Conservation (phyloP, 31 red algal species). For the Bonnemaisonia californica region DNA sequence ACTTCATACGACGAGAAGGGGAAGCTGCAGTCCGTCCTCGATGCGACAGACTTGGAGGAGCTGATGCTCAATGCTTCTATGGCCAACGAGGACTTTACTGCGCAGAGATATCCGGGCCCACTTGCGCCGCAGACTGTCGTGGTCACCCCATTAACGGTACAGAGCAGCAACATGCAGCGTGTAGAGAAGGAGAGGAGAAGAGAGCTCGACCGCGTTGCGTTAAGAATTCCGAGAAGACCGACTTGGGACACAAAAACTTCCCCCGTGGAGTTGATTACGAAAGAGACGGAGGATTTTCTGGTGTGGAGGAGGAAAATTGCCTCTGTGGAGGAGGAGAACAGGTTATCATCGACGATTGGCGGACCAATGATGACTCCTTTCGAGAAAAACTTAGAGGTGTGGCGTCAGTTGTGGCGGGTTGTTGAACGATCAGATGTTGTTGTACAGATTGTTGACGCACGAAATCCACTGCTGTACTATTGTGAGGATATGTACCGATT, state of each 20-base stretch:
- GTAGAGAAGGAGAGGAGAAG: constrained; percentile 32
- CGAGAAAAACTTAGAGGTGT: constrained; percentile 96
- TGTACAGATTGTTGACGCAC: constrained; percentile 88
- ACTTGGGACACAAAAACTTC: constrained; percentile 60
- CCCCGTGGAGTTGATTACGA: constrained; percentile 38
- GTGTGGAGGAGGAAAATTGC: constrained; percentile 73
- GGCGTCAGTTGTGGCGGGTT: constrained; percentile 96
- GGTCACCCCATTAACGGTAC: constrained; percentile 4
- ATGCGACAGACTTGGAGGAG: constrained; percentile 75
- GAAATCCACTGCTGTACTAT: constrained; percentile 90
- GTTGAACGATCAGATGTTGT: constrained; percentile 88
- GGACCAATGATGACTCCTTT: constrained; percentile 76
- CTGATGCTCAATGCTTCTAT: constrained; percentile 76
- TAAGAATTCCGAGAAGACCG: constrained; percentile 85
- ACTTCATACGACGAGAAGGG: constrained; percentile 13
- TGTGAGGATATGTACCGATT: constrained; percentile 78
- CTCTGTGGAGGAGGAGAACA: constrained; percentile 61
- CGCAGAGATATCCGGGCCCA: constrained; percentile 53
- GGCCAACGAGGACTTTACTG: constrained; percentile 60
- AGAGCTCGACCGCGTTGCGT: constrained; percentile 29
- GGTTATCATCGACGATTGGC: constrained; percentile 17
- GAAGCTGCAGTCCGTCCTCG: constrained; percentile 73
- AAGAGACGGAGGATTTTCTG: constrained; percentile 73
- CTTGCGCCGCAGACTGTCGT: constrained; percentile 59
- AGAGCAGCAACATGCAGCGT: neutral